These are phyloP conservation scores for Podospora pseudocomata DNA, from an alignment of 495 filamentous ascomycete genomes.

Conservation along the genomic window DNA sequence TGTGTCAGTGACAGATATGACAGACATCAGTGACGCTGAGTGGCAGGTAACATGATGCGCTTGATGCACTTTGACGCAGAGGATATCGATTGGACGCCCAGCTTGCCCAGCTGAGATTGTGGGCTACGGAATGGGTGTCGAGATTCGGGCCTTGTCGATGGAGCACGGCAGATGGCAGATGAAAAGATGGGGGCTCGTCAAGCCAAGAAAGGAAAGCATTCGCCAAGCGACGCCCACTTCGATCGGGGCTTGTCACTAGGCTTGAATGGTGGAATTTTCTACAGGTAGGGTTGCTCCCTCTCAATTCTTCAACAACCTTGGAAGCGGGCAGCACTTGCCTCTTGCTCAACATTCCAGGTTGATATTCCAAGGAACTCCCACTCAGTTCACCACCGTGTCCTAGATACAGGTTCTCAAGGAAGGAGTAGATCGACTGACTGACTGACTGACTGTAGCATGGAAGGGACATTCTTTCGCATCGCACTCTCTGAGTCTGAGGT, in stretches of 20 bases:
- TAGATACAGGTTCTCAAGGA: too few species aligned
- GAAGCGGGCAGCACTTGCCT: too few species aligned
- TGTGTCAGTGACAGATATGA: background rate
- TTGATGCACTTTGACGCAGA: background rate
- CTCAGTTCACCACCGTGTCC: too few species aligned
- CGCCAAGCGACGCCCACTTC: background rate
- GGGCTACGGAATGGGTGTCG: background rate
- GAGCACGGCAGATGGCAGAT: slow-evolving; percentile 16
- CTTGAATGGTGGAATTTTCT: background rate
- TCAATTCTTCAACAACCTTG: too few species aligned
- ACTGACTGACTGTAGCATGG: background rate
- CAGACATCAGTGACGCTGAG: background rate
- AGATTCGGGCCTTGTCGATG: slow-evolving; percentile 6
- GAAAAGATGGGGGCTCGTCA: slow-evolving; percentile 7
- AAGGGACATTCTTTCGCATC: background rate
- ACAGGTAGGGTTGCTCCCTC: background rate
- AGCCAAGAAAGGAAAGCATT: background rate
- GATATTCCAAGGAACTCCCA: background rate
- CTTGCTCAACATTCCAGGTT: too few species aligned
- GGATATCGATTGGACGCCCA: slow-evolving; percentile 3
- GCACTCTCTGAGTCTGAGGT: background rate
- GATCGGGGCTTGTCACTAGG: background rate
- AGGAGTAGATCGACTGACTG: too few species aligned
- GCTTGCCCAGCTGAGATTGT: background rate
- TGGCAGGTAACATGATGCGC: background rate